Evolutionary conservation across 2,329 filamentous ascomycete species (phyloP).

Genomic region (Chlorencoelia australis): DNA sequence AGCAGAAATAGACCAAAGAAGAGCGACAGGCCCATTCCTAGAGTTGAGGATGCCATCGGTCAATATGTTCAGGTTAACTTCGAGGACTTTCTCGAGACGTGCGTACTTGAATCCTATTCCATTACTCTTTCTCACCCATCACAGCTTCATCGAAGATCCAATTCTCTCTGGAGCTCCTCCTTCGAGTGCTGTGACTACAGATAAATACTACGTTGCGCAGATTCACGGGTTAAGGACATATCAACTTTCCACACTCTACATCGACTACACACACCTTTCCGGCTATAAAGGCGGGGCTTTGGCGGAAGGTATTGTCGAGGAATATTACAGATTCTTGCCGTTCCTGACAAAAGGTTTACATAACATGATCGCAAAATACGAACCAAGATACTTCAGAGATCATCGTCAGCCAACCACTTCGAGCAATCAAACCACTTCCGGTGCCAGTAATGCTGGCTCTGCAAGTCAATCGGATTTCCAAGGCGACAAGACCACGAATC

Average conservation of each 20-base stretch:
- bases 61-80: constrained; percentile 67
- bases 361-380: constrained; percentile 88
- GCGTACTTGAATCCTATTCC: constrained; percentile 28
- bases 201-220: constrained; percentile 78
- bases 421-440: constrained; percentile 61
- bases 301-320: constrained; percentile 74
- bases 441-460: constrained; percentile 50
- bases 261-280: constrained; percentile 78
- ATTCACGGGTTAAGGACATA: constrained; percentile 68
- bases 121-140: constrained; percentile 10
- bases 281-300: constrained; percentile 69
- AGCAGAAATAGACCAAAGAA: constrained; percentile 35
- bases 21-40: constrained; percentile 45
- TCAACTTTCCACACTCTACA: constrained; percentile 73
- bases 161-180: constrained; percentile 50
- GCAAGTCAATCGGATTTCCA: constrained; percentile 52
- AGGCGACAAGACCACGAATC: constrained; percentile 70
- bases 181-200: constrained; percentile 62
- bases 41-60: constrained; percentile 68
- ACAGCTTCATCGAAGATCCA: constrained; percentile 57
- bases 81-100: constrained; percentile 72
- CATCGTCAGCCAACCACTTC: constrained; percentile 77
- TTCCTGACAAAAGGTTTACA: constrained; percentile 84
- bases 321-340: constrained; percentile 92
- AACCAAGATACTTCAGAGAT: constrained; percentile 86